Conservation (phyloP, 176 grass and related monocot species). For the Cocos nucifera region DNA sequence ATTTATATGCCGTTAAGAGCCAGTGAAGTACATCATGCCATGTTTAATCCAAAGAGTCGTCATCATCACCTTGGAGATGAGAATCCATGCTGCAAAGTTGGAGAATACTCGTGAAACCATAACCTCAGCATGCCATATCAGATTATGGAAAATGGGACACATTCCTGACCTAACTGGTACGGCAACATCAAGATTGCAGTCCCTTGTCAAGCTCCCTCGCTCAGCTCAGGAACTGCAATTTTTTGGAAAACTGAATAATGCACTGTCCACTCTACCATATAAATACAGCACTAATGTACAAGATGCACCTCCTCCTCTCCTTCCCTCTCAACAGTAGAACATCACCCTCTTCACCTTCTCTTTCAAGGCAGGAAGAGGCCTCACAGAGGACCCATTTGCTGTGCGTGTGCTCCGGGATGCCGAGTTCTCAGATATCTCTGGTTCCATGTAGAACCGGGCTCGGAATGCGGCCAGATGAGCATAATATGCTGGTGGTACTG, state of each 20-base stretch:
- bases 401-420: constrained; percentile 38
- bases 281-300: constrained; percentile 41
- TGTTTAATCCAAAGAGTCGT: too few relatives aligned
- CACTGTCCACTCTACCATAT: constrained; percentile 32
- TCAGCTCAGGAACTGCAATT: too few relatives aligned
- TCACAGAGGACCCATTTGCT: constrained; percentile 50
- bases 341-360: constrained; percentile 99
- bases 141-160: not conserved
- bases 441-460: constrained; percentile 94
- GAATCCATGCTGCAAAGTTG: too few relatives aligned
- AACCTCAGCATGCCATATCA: too few relatives aligned
- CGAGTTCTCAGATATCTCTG: constrained; percentile 52
- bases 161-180: constrained; percentile 1
- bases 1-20: too few relatives aligned
- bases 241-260: not conserved
- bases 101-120: too few relatives aligned
- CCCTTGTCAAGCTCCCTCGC: not conserved
- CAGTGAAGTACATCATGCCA: too few relatives aligned
- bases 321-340: constrained; percentile 81
- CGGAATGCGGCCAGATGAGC: constrained; percentile 92
- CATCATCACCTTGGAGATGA: too few relatives aligned
- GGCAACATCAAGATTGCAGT: constrained; percentile 4
- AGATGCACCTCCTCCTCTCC: too few relatives aligned
- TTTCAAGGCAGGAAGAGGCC: constrained; percentile 80
- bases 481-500: constrained; percentile 97